A percentile compares a stretch with the other conserved stretches of the same genome.
These are phyloP conservation scores for Lumnitzera littorea DNA, from an alignment of 345 rosid genomes.

Conservation along the genomic window DNA sequence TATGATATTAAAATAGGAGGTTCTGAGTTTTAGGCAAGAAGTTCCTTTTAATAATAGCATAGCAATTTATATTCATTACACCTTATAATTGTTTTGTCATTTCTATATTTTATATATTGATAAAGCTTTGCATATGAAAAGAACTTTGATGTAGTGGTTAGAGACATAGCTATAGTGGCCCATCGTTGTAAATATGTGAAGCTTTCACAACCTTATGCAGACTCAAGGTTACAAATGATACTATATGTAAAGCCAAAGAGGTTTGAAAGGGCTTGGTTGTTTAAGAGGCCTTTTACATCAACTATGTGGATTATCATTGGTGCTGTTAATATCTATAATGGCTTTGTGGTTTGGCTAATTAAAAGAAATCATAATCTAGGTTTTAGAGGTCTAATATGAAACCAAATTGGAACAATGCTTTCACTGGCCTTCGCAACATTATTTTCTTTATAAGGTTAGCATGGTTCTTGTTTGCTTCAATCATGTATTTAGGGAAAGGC, in stretches of 20 bases:
- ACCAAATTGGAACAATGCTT: constrained; percentile 15
- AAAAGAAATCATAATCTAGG: constrained; percentile 8
- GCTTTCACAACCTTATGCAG: constrained; percentile 23
- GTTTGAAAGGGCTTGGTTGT: constrained; percentile 13
- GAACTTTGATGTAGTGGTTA: constrained; percentile 20
- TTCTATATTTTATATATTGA: background rate
- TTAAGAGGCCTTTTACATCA: constrained; percentile 16
- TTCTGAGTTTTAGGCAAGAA: too few relatives aligned
- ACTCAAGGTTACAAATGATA: constrained; percentile 13
- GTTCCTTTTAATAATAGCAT: too few relatives aligned
- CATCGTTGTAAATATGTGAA: constrained; percentile 8
- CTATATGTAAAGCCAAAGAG: background rate
- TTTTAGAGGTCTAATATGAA: constrained; percentile 2
- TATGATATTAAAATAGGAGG: too few relatives aligned
- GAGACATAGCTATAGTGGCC: constrained; percentile 18
- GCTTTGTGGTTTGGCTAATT: constrained; percentile 21
- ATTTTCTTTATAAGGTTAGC: constrained; percentile 17
- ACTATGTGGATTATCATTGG: constrained; percentile 12
- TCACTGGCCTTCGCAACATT: constrained; percentile 16
- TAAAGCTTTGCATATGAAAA: background rate
- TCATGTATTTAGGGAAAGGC: too few relatives aligned
- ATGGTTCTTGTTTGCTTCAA: background rate
- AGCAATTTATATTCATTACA: too few relatives aligned
- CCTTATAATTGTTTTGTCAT: too few relatives aligned
- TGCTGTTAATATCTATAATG: constrained; percentile 7